A percentile compares a stretch with the other conserved stretches of the same genome.
phyloP scores from a whole-genome alignment of 306 rosid genomes.

The Prunus salicina region DNA sequence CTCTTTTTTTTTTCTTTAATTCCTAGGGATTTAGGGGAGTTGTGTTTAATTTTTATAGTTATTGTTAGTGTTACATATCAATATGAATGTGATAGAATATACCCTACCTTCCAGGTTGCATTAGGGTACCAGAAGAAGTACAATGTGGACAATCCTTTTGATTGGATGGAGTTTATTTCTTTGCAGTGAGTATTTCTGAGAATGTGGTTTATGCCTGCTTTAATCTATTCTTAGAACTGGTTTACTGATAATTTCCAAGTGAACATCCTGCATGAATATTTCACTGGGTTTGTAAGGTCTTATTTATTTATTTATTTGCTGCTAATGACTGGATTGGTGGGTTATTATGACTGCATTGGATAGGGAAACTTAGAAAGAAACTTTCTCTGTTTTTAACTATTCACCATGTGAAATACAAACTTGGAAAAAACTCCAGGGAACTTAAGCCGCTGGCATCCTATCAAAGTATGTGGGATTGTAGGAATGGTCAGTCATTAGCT shows the following conservation, averaged over 20 bases:
- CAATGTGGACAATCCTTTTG: conserved; percentile 83
- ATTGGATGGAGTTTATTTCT: conserved; percentile 95
- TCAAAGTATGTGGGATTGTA: too few species aligned
- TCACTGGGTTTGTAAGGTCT: background rate
- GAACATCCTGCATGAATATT: background rate
- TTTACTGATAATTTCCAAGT: background rate
- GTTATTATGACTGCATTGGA: background rate
- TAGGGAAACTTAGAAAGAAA: too few species aligned
- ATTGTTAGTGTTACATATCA: background rate
- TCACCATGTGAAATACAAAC: background rate
- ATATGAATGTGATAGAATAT: background rate
- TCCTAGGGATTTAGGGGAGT: background rate
- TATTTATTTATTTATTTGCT: background rate
- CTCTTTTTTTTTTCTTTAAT: background rate
- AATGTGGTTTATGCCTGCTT: background rate
- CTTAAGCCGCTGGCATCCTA: too few species aligned
- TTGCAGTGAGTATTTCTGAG: conserved; percentile 64
- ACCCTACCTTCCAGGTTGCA: conserved; percentile 39
- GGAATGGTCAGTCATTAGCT: too few species aligned
- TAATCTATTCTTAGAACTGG: background rate
- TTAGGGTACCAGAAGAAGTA: conserved; percentile 64
- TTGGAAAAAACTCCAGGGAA: background rate
- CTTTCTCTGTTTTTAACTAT: too few species aligned
- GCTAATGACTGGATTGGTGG: background rate
- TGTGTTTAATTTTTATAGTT: background rate